Conservation (phyloP, 805 yeast species). For the Wickerhamomyces rabaulensis region DNA sequence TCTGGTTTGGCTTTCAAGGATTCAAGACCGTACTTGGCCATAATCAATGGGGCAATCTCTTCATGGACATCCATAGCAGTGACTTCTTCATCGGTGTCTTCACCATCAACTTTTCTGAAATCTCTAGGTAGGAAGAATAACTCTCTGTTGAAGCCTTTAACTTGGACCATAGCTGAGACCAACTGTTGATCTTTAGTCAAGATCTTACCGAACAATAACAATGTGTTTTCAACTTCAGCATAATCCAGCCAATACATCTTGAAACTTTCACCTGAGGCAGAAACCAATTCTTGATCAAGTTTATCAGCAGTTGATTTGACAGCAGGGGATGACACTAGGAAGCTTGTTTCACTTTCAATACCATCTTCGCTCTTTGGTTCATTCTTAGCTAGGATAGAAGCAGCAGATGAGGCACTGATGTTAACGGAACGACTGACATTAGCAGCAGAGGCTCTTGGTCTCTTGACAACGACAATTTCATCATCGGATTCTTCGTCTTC, state of each 20-base stretch:
- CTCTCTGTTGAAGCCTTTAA: constrained; percentile 65
- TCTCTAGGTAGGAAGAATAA: constrained; percentile 73
- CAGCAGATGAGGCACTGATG: constrained; percentile 26
- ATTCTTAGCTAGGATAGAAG: constrained; percentile 12
- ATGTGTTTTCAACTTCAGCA: constrained; percentile 63
- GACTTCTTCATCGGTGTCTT: constrained; percentile 33
- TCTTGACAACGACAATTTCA: constrained; percentile 47
- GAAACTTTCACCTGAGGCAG: constrained; percentile 34
- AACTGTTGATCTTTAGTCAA: constrained; percentile 50
- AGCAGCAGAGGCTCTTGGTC: constrained; percentile 42
- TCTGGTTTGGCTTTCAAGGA: constrained; percentile 67
- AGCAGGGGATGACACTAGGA: constrained; percentile 16
- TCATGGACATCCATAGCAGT: constrained; percentile 65
- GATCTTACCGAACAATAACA: constrained; percentile 79
- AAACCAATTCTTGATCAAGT: constrained; percentile 17
- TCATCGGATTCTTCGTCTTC: constrained; percentile 48
- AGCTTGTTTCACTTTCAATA: constrained; percentile 7
- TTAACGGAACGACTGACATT: constrained; percentile 38
- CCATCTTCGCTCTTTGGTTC: constrained; percentile 3
- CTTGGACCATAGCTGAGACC: constrained; percentile 73
- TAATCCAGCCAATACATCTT: constrained; percentile 90
- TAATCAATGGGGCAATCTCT: constrained; percentile 64
- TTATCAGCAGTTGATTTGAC: constrained; percentile 10
- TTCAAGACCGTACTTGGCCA: constrained; percentile 57
- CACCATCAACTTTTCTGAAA: constrained; percentile 39